Percentiles rank a stretch among this genome's conserved stretches.
Conservation (phyloP, 768 basidiomycete genomes). For the Termitomyces sp. region DNA sequence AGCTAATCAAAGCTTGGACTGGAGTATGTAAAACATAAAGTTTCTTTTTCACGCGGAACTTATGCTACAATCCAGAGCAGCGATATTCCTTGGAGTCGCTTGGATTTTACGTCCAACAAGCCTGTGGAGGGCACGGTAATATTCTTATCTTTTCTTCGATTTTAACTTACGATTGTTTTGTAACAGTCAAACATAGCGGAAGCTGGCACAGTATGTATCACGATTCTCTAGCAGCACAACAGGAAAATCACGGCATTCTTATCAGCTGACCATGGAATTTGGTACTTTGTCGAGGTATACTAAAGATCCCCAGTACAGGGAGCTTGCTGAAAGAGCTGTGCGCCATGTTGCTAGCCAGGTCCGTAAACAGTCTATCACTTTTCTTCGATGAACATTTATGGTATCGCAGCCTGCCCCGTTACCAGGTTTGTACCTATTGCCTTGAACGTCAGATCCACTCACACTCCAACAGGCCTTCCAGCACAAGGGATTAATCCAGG, state of each 20-base stretch:
- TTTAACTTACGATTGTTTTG: background rate
- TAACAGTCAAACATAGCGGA: conserved; percentile 46
- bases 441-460: conserved; percentile 30
- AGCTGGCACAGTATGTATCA: conserved; percentile 41
- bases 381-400: background rate
- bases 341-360: conserved; percentile 42
- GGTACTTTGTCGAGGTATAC: conserved; percentile 43
- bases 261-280: conserved; percentile 57
- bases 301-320: conserved; percentile 52
- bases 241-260: background rate
- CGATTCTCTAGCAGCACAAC: background rate
- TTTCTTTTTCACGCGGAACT: background rate
- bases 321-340: conserved; percentile 46
- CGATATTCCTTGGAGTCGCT: conserved; percentile 32
- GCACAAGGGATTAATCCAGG: conserved; percentile 48
- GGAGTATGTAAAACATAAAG: conserved; percentile 31
- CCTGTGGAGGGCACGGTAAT: conserved; percentile 23
- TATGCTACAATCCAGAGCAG: conserved; percentile 23
- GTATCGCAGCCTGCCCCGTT: conserved; percentile 26
- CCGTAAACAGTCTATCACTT: conserved; percentile 3
- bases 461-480: conserved; percentile 34
- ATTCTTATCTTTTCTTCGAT: background rate
- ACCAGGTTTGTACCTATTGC: conserved; percentile 15
- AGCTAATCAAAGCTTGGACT: conserved; percentile 56
- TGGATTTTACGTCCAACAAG: conserved; percentile 40